Percentiles rank a stretch among this genome's conserved stretches.
Evolutionary conservation across 148 eudicot species (phyloP).

Genomic region (Rhododendron vialii): DNA sequence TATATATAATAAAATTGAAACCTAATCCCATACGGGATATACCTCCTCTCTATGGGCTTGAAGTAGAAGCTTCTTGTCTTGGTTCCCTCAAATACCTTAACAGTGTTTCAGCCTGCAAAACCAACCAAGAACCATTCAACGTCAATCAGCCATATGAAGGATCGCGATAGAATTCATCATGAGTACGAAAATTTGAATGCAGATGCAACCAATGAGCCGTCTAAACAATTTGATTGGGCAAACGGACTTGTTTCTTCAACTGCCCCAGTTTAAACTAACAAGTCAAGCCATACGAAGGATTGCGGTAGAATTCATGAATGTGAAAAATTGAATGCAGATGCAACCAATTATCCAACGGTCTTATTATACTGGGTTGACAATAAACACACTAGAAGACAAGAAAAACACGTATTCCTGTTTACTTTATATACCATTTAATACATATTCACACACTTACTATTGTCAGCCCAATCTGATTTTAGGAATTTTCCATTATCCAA

Average conservation of each 20-base stretch:
- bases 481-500: no score
- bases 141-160: neutral
- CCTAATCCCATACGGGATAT: neutral
- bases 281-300: neutral
- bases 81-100: constrained; percentile 81
- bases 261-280: neutral
- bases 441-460: no score
- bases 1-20: neutral
- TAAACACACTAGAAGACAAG: no score
- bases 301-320: neutral
- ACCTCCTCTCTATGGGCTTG: constrained; percentile 51
- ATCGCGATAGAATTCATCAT: neutral
- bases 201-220: neutral
- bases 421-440: no score
- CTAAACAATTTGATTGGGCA: neutral
- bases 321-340: neutral
- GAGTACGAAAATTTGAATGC: neutral
- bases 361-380: no score
- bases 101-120: constrained; percentile 81
- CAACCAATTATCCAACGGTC: neutral
- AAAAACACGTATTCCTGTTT: no score
- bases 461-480: no score
- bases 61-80: constrained; percentile 66
- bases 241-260: neutral
- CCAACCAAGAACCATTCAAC: constrained; percentile 9